Evolutionary conservation across 345 rosid genomes (phyloP).

Genomic region (Passiflora organensis): DNA sequence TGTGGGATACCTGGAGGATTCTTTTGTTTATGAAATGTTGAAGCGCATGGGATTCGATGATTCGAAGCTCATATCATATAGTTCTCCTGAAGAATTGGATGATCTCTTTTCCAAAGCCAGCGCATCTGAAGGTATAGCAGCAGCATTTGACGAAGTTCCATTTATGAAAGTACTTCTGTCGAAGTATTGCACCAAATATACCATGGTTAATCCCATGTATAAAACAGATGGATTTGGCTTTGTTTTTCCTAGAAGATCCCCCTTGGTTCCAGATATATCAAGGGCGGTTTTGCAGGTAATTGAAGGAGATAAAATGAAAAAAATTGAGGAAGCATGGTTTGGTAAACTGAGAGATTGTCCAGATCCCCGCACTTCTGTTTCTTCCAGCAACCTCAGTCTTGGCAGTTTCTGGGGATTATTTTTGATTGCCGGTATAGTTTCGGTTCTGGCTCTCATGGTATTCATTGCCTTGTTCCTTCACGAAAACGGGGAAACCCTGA

Average conservation of each 20-base stretch:
- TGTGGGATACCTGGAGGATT: constrained; percentile 38
- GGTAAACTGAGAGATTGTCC: not conserved
- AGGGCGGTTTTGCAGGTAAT: constrained; percentile 11
- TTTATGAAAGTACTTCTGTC: constrained; percentile 21
- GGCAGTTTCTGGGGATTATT: constrained; percentile 19
- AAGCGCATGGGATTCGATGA: constrained; percentile 14
- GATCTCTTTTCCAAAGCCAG: constrained; percentile 22
- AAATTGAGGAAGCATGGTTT: constrained; percentile 3
- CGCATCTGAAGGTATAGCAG: constrained; percentile 23
- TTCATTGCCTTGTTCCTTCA: not conserved
- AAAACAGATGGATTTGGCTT: constrained; percentile 36
- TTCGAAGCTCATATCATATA: constrained; percentile 8
- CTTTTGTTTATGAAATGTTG: constrained; percentile 36
- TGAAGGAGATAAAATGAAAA: constrained; percentile 8
- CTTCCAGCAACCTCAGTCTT: constrained; percentile 12
- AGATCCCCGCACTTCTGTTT: not conserved
- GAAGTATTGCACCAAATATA: constrained; percentile 18
- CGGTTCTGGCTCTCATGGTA: constrained; percentile 5
- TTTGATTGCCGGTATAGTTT: constrained; percentile 9
- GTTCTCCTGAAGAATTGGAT: constrained; percentile 16
- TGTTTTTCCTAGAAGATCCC: constrained; percentile 22
- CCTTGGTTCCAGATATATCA: constrained; percentile 7
- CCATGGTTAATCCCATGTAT: constrained; percentile 16
- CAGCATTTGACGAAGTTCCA: constrained; percentile 35
- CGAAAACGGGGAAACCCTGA: not conserved